Base-by-base conservation (phyloP, 306 rosid genomes). In the Lathyrus oleraceus region DNA sequence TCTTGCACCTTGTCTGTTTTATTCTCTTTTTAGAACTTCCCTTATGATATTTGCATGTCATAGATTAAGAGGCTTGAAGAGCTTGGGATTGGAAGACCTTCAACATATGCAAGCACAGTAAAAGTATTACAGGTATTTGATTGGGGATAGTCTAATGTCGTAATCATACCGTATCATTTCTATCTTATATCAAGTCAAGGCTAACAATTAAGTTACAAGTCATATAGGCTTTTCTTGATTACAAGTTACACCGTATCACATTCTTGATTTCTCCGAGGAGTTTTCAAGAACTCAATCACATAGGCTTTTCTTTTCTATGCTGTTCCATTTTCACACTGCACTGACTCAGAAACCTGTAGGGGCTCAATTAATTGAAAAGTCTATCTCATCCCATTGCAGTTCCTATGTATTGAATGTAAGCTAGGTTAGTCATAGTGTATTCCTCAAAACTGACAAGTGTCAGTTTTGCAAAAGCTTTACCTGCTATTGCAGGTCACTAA, bases 31-130 rank as follows among this genome's bases (percentile, higher is more conserved):
- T 14, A 74, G 51, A 39, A 19, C 75, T 59, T 62, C 25, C 27
- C 27, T 35, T 53, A 15, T 67, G 62, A 53, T 77, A 60, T 77
- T 79, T 57, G 16, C 67, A 58, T 65, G 36, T 59, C 54, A 69
- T 79, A 94, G 99, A 91, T 94, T 75, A 89, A 91, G 91, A 94
- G 81, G 84, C 82, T 94, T 65, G 99, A 94, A 88, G 99, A 94
- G 87, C 96, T 94, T 72, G 99, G 99, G 48, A 94, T 94, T 73
- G 97, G 99, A 75, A 91, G 99, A 79, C 99, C 99, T 59, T 94
- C 99, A 4, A 94, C 99, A 32, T 94, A 94, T 86, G 97, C 96
- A 40, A 52, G 80, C 75, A 94, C 92, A 39, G 35, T 95, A 72
- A 95, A 83, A 83, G 99, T 95, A 65, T 85, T 95, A 76, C 82